A percentile compares a stretch with the other conserved stretches of the same genome.
Conservation (phyloP, 768 basidiomycete species). For the Mycena capillaripes region DNA sequence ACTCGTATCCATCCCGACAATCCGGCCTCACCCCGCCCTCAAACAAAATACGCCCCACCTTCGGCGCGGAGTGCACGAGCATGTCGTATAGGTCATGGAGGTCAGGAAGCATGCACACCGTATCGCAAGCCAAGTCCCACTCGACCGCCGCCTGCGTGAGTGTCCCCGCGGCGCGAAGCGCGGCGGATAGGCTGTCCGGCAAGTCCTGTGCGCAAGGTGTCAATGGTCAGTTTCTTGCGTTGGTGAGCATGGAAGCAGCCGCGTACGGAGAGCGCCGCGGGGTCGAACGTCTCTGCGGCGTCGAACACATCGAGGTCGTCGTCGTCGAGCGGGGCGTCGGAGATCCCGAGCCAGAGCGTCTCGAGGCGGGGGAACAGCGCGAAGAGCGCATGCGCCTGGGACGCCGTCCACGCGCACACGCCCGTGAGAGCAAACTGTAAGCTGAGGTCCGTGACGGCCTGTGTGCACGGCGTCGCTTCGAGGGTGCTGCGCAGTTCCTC, state of each 20-base stretch:
- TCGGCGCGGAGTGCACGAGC: neutral
- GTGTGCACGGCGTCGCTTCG: neutral
- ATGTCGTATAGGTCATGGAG: neutral
- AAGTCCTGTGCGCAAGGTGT: neutral
- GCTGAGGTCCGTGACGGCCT: neutral
- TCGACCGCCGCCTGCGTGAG: conserved; percentile 3
- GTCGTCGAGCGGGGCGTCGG: conserved; percentile 4
- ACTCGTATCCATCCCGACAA: no score
- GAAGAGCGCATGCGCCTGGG: neutral
- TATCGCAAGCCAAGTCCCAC: neutral
- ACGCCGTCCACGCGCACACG: neutral
- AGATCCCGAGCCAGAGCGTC: neutral
- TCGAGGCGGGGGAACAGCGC: neutral
- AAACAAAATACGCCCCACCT: neutral
- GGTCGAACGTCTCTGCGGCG: neutral
- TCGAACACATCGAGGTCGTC: neutral
- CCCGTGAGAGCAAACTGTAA: neutral
- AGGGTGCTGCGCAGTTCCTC: neutral
- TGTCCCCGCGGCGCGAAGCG: neutral
- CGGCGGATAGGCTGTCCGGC: neutral
- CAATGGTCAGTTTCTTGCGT: neutral
- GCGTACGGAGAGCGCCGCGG: neutral
- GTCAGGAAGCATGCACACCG: neutral
- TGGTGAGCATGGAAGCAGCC: neutral
- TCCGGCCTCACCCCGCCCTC: neutral